phyloP scores from a whole-genome alignment of 2,329 filamentous ascomycete genomes.

The Talaromyces verruculosus region DNA sequence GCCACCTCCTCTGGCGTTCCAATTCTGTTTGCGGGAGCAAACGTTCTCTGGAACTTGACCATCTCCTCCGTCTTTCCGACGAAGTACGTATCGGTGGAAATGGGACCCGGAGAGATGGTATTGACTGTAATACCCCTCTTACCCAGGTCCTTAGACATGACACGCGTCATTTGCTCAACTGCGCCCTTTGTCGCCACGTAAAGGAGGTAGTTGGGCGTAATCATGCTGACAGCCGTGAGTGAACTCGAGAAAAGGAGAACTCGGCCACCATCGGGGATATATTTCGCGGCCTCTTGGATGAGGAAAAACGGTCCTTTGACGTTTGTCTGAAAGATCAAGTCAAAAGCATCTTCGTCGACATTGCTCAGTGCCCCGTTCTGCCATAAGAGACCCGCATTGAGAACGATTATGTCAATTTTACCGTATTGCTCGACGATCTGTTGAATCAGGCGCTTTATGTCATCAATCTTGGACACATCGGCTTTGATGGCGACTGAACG shows the following conservation, averaged over 20 bases:
- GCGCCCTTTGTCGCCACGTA: constrained; percentile 60
- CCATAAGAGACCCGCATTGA: constrained; percentile 55
- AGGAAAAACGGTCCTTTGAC: constrained; percentile 60
- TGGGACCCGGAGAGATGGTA: constrained; percentile 55
- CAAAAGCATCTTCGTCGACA: constrained; percentile 54
- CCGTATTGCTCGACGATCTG: constrained; percentile 52
- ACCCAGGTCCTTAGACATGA: constrained; percentile 57
- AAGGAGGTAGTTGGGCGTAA: constrained; percentile 51
- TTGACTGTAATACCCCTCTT: constrained; percentile 55
- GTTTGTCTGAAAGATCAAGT: constrained; percentile 52
- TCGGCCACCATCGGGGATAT: constrained; percentile 53
- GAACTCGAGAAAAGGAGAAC: constrained; percentile 53
- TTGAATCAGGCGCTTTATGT: constrained; percentile 52
- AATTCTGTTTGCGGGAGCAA: background rate
- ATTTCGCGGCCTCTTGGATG: constrained; percentile 51
- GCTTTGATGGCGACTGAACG: constrained; percentile 57
- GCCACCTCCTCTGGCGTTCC: background rate
- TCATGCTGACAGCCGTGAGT: constrained; percentile 29
- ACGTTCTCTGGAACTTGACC: background rate
- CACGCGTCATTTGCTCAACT: constrained; percentile 59
- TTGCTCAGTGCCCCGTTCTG: constrained; percentile 51
- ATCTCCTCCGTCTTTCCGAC: constrained; percentile 48
- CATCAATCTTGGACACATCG: constrained; percentile 50
- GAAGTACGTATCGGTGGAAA: constrained; percentile 57
- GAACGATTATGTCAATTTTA: constrained; percentile 59